A percentile compares a stretch with the other conserved stretches of the same genome.
Conservation (phyloP, 2,329 filamentous ascomycete genomes). For the Xylariaceae sp. region DNA sequence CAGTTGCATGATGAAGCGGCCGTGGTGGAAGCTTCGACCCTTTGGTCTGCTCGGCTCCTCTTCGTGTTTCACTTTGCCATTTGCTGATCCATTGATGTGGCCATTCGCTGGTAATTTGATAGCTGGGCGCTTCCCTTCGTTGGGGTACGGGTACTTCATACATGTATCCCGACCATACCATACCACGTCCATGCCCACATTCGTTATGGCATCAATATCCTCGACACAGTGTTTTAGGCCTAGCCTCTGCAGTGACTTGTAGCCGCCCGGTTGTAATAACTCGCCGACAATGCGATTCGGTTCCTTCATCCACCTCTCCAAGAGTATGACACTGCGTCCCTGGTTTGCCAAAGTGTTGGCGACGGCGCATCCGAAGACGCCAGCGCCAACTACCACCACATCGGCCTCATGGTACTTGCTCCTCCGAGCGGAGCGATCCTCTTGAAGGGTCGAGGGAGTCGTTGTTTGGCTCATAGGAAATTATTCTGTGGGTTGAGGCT, state of each 20-base stretch:
- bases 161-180: slow-evolving; percentile 76
- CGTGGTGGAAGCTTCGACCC: slow-evolving; percentile 90
- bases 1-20: slow-evolving; percentile 85
- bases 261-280: slow-evolving; percentile 89
- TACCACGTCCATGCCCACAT: slow-evolving; percentile 86
- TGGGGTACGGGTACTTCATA: slow-evolving; percentile 79
- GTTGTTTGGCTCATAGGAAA: slow-evolving; percentile 27
- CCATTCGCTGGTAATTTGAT: slow-evolving; percentile 26
- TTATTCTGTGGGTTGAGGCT: neutral
- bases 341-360: slow-evolving; percentile 87
- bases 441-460: slow-evolving; percentile 29
- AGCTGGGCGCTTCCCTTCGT: slow-evolving; percentile 43
- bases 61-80: slow-evolving; percentile 36
- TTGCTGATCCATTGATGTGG: slow-evolving; percentile 38
- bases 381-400: slow-evolving; percentile 90
- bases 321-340: slow-evolving; percentile 86
- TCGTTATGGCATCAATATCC: slow-evolving; percentile 83
- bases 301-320: slow-evolving; percentile 89
- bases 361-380: slow-evolving; percentile 85
- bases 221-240: slow-evolving; percentile 85
- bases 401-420: slow-evolving; percentile 71
- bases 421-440: slow-evolving; percentile 55
- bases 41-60: slow-evolving; percentile 58
- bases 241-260: slow-evolving; percentile 78
- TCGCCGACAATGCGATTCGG: slow-evolving; percentile 97